Base-by-base conservation (phyloP, 2,329 filamentous ascomycete species). In the Pseudopyricularia javanii region DNA sequence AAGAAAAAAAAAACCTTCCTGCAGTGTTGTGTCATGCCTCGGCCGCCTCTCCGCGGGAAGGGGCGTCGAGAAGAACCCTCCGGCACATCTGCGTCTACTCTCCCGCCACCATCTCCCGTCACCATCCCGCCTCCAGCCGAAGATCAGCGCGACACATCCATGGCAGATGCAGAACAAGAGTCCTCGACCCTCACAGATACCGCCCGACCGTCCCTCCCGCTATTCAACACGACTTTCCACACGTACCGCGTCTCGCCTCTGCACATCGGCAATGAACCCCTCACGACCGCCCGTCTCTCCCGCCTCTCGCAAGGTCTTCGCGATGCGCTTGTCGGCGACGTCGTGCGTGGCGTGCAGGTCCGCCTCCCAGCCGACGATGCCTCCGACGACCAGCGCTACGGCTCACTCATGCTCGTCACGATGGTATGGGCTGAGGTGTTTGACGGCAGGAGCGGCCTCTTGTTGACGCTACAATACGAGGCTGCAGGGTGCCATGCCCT, bases 201-300 rank as follows among this genome's bases (percentile, higher is more conserved):
- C 33, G 47, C 22, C 47, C 20, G 22, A n/a, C 49, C 49, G 14
- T 17, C 22, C 12, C 49, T 69, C 24, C 70, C 71, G 2, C 75
- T 82, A 62, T 79, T 78, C 68, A 76, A 79, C 65, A 80, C 74
- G 0, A 80, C 77, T 14, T 82, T 80, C 57, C 76, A 78, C 3
- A 74, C 74, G 6, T 73, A 80, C 59, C 75, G 76, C 48, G 70
- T 73, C 3, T 80, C 78, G 0, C 76, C 78, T 1, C 66, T 82
- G 1, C 72, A 74, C 59, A 54, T 77, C 22, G 76, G 75, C 24
- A 52, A 63, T 3, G 63, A 71, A 2, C 40, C 59, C 0, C 65
- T 80, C 1, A 66, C 65, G 0, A 48, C 62, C 0, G 43, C 60
- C 0, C 68, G 71, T 3, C 68, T 82, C 2, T 62, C 67, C 14